Conservation (phyloP, 805 yeast species). For the Helenozyma rhizophorensis region DNA sequence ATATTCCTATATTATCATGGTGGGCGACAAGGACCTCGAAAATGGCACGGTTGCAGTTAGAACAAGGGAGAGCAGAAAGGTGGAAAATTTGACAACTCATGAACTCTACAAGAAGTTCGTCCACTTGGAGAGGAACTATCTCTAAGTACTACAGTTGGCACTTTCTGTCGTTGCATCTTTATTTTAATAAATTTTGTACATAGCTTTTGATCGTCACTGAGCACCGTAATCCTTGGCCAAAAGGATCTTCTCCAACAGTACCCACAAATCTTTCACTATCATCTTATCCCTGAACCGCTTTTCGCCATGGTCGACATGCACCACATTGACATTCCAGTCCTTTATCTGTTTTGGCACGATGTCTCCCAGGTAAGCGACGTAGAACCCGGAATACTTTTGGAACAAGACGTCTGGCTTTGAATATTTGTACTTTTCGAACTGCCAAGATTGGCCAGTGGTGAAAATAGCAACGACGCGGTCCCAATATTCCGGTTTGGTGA, state of each 20-base stretch:
- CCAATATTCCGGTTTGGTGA: constrained; percentile 94
- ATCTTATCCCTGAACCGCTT: constrained; percentile 87
- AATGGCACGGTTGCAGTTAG: constrained; percentile 60
- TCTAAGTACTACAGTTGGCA: no score
- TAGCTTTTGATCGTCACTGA: background rate
- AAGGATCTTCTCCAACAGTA: constrained; percentile 69
- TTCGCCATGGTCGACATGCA: constrained; percentile 69
- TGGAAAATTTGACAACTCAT: constrained; percentile 41
- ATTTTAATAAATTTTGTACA: no score
- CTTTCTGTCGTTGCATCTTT: constrained; percentile 1
- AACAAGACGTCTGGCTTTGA: constrained; percentile 75
- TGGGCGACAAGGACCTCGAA: constrained; percentile 81
- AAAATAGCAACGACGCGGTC: constrained; percentile 92
- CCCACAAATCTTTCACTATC: constrained; percentile 84
- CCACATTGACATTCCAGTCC: constrained; percentile 85
- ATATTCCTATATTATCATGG: constrained; percentile 73
- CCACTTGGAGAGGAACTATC: constrained; percentile 54
- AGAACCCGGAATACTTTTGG: constrained; percentile 80
- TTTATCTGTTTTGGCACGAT: constrained; percentile 67
- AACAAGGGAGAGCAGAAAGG: constrained; percentile 45
- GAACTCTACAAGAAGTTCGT: constrained; percentile 53
- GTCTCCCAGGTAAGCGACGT: constrained; percentile 73
- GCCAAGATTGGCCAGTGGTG: constrained; percentile 98
- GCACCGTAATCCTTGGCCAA: constrained; percentile 54
- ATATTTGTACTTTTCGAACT: constrained; percentile 83